Conservation (phyloP, 2,329 filamentous ascomycete genomes). For the Sphaerulina vaccinii region DNA sequence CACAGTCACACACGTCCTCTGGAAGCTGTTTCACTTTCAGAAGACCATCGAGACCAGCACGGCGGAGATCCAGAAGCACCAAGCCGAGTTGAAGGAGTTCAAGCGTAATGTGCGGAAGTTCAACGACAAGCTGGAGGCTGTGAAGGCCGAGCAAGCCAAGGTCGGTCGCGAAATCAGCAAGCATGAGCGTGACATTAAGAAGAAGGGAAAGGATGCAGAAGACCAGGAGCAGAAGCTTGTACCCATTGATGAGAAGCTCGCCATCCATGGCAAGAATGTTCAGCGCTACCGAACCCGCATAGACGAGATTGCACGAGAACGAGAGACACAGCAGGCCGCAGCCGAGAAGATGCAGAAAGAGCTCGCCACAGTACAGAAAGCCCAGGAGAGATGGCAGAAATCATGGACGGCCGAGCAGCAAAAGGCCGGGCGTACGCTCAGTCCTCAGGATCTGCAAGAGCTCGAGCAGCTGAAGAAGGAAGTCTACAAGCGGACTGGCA, state of each 20-base stretch:
- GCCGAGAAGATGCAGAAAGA: constrained; percentile 77
- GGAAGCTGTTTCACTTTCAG: constrained; percentile 96
- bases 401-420: constrained; percentile 83
- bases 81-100: constrained; percentile 91
- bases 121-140: constrained; percentile 74
- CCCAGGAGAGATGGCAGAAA: constrained; percentile 81
- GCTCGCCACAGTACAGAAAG: constrained; percentile 80
- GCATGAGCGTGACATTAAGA: constrained; percentile 80
- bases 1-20: constrained; percentile 88
- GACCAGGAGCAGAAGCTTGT: constrained; percentile 81
- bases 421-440: constrained; percentile 82
- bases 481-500: constrained; percentile 77
- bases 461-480: constrained; percentile 83
- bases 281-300: constrained; percentile 67
- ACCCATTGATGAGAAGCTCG: constrained; percentile 88
- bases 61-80: constrained; percentile 84
- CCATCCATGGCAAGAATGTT: constrained; percentile 70
- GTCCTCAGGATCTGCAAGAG: constrained; percentile 80
- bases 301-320: constrained; percentile 70
- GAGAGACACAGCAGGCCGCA: constrained; percentile 65
- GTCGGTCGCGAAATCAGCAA: constrained; percentile 74
- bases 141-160: constrained; percentile 77
- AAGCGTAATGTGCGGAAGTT: constrained; percentile 83
- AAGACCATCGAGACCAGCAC: constrained; percentile 89
- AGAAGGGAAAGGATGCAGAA: constrained; percentile 82